Base-by-base conservation (phyloP, 192 early-diverging fungal species). In the Coemansia sp. region DNA sequence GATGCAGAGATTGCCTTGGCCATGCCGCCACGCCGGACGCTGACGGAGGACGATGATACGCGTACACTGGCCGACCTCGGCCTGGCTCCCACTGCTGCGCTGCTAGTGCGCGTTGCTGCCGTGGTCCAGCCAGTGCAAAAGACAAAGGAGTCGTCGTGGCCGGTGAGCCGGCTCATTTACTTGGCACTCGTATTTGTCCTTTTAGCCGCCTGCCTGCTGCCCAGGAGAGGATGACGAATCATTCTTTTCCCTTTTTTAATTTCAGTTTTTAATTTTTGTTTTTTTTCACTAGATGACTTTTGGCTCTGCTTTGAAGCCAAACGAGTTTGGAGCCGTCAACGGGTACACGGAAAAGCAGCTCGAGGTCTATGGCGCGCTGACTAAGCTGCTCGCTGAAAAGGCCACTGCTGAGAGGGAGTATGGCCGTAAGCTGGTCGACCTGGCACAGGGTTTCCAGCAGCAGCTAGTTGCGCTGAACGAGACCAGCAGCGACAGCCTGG, bases 241-340 rank as follows among this genome's bases (percentile, higher is more conserved):
- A 21, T 8, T 10, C 46, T 6, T 26, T 32, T 34, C 36, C 27
- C 39, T 26, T n/a, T 24, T 5, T 29, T 38, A 9, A 8, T 37
- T 64, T 44, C 15, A n/a, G n/a, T n/a, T n/a, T n/a, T n/a, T n/a
- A n/a, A n/a, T n/a, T 37, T 64, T 44, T 18, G 9, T 21, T 50
- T 59, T 22, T 11, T 12, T 39, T 34, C 53, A 8, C 19, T 50
- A 18, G 57, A 76, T 76, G 74, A 76, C 74, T 26, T 76, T 76
- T 70, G 74, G 74, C 14, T 70, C 74, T 18, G 74, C 15, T 63
- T 29, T 74, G n/a, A n/a, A 75, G 68, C 74, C 74, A 44, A 76
- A 76, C 58, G 74, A 76, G 60, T 76, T 76, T 70, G 74, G 74
- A 11, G 68, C 74, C 0, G 52, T 76, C 48, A 76, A 76, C 58